These are phyloP conservation scores for Zasmidium cellare DNA, from an alignment of 2,329 filamentous ascomycete species.

Conservation along the genomic window DNA sequence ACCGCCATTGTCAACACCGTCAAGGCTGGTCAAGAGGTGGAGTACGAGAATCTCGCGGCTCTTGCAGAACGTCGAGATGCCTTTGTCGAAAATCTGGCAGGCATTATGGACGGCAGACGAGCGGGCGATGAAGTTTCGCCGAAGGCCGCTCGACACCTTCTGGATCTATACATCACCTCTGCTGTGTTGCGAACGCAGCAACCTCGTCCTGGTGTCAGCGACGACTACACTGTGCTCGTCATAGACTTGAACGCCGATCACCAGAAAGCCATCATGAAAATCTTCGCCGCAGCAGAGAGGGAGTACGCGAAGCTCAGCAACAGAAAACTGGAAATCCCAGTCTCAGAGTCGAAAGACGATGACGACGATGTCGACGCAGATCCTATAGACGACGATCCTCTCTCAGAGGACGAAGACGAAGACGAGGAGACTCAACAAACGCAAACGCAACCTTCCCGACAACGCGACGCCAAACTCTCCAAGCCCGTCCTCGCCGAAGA, in stretches of 20 bases:
- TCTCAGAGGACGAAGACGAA: constrained; percentile 40
- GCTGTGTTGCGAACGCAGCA: constrained; percentile 57
- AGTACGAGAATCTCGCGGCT: constrained; percentile 60
- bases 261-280: constrained; percentile 67
- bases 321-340: constrained; percentile 33
- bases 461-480: constrained; percentile 58
- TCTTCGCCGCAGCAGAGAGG: constrained; percentile 76
- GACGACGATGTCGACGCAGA: constrained; percentile 56
- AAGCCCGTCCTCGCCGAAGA: constrained; percentile 75
- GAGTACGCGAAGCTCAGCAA: constrained; percentile 68
- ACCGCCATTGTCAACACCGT: constrained; percentile 47
- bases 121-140: constrained; percentile 70
- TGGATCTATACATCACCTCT: constrained; percentile 82
- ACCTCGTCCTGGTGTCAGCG: constrained; percentile 36
- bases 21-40: constrained; percentile 55
- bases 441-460: constrained; percentile 56
- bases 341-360: constrained; percentile 39
- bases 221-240: constrained; percentile 53
- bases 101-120: constrained; percentile 50
- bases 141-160: constrained; percentile 70
- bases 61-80: constrained; percentile 53
- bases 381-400: constrained; percentile 28
- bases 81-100: constrained; percentile 51
- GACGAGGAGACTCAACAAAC: constrained; percentile 41
- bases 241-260: constrained; percentile 66